Percentiles rank a stretch among this genome's conserved stretches.
Conservation (phyloP, 2,329 filamentous ascomycete genomes). For the Talaromyces funiculosus region DNA sequence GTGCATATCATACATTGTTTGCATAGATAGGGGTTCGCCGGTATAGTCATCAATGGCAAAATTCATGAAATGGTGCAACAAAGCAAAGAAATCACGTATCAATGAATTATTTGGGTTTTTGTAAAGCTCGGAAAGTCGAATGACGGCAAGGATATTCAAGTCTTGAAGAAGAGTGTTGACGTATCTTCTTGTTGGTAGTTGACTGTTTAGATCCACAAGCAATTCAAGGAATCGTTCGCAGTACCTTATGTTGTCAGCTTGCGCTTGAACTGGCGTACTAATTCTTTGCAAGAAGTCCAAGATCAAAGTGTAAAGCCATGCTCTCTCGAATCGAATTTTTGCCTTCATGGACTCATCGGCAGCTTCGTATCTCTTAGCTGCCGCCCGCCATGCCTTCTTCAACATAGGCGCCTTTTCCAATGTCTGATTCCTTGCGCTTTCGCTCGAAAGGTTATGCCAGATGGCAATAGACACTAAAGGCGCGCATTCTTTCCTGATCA, state of each 20-base stretch:
- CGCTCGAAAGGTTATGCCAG: slow-evolving; percentile 87
- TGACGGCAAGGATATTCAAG: slow-evolving; percentile 71
- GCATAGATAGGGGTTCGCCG: slow-evolving; percentile 65
- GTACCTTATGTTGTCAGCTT: slow-evolving; percentile 64
- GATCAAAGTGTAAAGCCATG: slow-evolving; percentile 84
- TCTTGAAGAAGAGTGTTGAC: slow-evolving; percentile 85
- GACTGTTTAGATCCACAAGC: slow-evolving; percentile 82
- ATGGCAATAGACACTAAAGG: slow-evolving; percentile 89
- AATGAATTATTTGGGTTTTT: slow-evolving; percentile 68
- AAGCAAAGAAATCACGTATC: slow-evolving; percentile 69
- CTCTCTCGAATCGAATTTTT: slow-evolving; percentile 79
- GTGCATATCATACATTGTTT: slow-evolving; percentile 73
- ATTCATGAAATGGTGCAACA: slow-evolving; percentile 80
- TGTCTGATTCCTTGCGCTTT: slow-evolving; percentile 64
- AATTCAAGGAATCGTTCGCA: slow-evolving; percentile 93
- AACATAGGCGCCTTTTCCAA: slow-evolving; percentile 69
- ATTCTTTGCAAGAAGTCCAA: slow-evolving; percentile 74
- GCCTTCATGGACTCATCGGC: slow-evolving; percentile 75
- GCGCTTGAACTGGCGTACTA: slow-evolving; percentile 47
- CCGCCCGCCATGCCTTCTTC: slow-evolving; percentile 84
- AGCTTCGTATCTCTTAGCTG: slow-evolving; percentile 78
- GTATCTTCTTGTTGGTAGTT: slow-evolving; percentile 88
- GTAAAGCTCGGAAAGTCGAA: slow-evolving; percentile 73
- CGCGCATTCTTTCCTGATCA: slow-evolving; percentile 93
- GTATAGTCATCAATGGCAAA: slow-evolving; percentile 92